Percentiles rank a stretch among this genome's conserved stretches.
Evolutionary conservation across 345 rosid genomes (phyloP).

Genomic region (Eutrema japonicum): DNA sequence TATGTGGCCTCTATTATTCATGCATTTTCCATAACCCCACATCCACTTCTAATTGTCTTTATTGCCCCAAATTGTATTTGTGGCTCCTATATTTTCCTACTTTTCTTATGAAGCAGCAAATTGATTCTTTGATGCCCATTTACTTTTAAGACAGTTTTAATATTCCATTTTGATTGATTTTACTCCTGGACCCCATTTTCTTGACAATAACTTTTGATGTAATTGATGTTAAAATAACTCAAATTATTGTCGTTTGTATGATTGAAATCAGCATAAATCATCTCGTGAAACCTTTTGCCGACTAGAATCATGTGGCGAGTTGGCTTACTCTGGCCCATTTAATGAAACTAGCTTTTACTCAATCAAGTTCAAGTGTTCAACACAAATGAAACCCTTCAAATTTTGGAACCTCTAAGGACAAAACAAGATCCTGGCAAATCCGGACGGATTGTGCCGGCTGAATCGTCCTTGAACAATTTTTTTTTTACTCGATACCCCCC

Average conservation of each 20-base stretch:
- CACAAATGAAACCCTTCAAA: constrained; percentile 7
- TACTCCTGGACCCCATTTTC: constrained; percentile 31
- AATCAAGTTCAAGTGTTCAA: neutral
- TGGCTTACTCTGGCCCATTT: constrained; percentile 33
- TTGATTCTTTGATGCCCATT: constrained; percentile 12
- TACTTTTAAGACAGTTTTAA: neutral
- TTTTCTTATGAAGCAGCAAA: constrained; percentile 8
- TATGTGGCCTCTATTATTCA: neutral
- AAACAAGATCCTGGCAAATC: constrained; percentile 8
- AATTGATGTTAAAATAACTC: neutral
- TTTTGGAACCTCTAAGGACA: neutral
- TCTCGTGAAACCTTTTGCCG: constrained; percentile 7
- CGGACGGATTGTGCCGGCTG: neutral
- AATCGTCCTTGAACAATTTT: neutral
- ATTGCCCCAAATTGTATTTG: neutral
- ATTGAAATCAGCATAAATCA: neutral
- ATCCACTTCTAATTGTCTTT: neutral
- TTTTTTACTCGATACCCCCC: neutral
- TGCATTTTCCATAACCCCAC: constrained; percentile 1
- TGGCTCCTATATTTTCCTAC: neutral
- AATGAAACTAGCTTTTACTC: neutral
- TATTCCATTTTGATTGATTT: constrained; percentile 25
- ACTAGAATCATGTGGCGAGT: constrained; percentile 10
- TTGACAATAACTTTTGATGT: constrained; percentile 5
- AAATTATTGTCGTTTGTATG: constrained; percentile 18